Evolutionary conservation across 306 rosid species (phyloP), one percentile per base, ranked within the genome.

Genomic region (Ziziphus jujuba): DNA sequence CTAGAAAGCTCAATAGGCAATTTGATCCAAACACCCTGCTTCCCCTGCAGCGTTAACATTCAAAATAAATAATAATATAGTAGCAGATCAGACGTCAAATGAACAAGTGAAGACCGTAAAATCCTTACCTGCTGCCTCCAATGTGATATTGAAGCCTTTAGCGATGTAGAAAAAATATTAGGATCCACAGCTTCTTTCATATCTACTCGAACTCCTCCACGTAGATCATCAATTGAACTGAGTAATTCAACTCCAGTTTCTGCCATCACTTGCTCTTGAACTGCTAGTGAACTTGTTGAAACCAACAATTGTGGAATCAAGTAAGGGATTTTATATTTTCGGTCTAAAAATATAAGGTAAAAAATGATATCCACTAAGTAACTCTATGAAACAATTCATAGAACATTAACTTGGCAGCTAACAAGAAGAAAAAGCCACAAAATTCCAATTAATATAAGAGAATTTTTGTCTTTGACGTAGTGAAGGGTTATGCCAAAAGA

Each of bases 11-110:
- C 43, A 58, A 80, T 84, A 1, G 87, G 81, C 79, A 92, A 60
- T 58, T 89, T 92, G 70, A 92, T 84, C 98, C 98, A 92, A 28
- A 89, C 80, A 0, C 97, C 97, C 69, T 67, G 89, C 83, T 92
- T 92, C 49, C 83, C 97, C 95, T 92, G 28, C 34, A 66, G 69
- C 23, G 7, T 54, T 21, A 7, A 23, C 9, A 33, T 23, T 7
- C 1, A 55, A 17, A 23, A 17, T 16, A n/a, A 15, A 23, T 45
- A 22, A n/a, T n/a, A n/a, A 33, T 6, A 23, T 34, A 38, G 22
- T 47, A 65, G 22, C 16, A 72, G 58, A 25, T 59, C 21, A 31
- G 3, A 82, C 81, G 28, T 59, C 20, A 28, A 1, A 24, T 8
- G n/a, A 56, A 33, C 50, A 56, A 75, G 40, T 52, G 28, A 61